Conservation (phyloP, 2,329 filamentous ascomycete species). For the Microdochium trichocladiopsis region DNA sequence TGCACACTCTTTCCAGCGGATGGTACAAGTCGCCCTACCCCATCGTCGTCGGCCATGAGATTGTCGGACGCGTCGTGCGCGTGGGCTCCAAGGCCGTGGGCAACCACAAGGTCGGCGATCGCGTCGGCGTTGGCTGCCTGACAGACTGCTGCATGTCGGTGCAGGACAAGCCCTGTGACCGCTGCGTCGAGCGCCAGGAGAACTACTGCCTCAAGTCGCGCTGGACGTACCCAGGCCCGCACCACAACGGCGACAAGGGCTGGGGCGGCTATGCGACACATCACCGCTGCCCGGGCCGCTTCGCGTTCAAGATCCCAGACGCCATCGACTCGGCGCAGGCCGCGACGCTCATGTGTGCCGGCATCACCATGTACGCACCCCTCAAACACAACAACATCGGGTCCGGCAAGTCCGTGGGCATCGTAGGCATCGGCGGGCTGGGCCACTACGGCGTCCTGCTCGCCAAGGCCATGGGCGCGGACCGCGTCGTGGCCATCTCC, state of each 20-base stretch:
- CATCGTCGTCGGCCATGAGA: conserved; percentile 38
- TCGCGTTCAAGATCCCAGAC: conserved; percentile 33
- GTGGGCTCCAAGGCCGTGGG: conserved; percentile 25
- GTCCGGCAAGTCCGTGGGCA: conserved; percentile 55
- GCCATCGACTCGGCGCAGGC: conserved; percentile 22
- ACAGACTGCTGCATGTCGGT: conserved; percentile 30
- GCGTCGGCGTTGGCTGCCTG: conserved; percentile 43
- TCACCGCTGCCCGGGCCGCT: conserved; percentile 20
- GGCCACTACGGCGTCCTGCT: conserved; percentile 61
- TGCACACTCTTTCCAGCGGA: conserved; percentile 33
- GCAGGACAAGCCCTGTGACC: conserved; percentile 14
- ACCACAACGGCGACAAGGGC: conserved; percentile 39
- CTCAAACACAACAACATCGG: conserved; percentile 52
- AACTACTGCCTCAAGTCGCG: conserved; percentile 18
- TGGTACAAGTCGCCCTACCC: conserved; percentile 14
- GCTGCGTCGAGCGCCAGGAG: conserved; percentile 10
- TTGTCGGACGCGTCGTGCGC: conserved; percentile 34
- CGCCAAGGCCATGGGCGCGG: conserved; percentile 54
- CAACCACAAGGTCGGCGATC: conserved; percentile 41
- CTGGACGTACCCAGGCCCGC: conserved; percentile 35
- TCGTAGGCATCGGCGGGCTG: conserved; percentile 56
- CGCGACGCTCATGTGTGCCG: conserved; percentile 59
- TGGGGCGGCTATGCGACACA: conserved; percentile 39
- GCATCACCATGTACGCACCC: conserved; percentile 56
- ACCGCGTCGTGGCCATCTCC: conserved; percentile 47